Percentiles rank a stretch among this genome's conserved stretches.
phyloP scores from a whole-genome alignment of 1,284 basidiomycete genomes.

The Papiliotrema terrestris region DNA sequence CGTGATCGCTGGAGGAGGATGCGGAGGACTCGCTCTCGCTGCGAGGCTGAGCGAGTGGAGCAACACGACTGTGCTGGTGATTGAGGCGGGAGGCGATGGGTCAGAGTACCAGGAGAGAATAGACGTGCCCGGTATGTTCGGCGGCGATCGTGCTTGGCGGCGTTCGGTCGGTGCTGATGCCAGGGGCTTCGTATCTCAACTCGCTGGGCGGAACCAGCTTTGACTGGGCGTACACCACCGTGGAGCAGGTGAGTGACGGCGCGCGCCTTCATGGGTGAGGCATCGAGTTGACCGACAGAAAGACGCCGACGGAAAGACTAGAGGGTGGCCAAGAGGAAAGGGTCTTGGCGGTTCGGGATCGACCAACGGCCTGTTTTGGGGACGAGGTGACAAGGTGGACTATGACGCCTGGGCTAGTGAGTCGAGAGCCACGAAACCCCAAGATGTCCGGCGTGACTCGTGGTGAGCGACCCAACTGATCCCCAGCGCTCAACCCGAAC shows the following conservation, averaged over 20 bases:
- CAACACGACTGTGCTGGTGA: constrained; percentile 64
- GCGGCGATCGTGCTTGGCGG: background rate
- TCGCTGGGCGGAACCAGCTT: constrained; percentile 51
- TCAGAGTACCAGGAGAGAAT: constrained; percentile 51
- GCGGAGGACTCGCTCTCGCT: constrained; percentile 69
- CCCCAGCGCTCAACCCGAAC: constrained; percentile 41
- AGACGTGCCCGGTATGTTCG: constrained; percentile 50
- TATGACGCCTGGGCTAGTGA: constrained; percentile 51
- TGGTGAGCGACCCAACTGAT: no score
- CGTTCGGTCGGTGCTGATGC: background rate
- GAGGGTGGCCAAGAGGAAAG: constrained; percentile 62
- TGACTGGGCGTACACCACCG: constrained; percentile 64
- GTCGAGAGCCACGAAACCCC: no score
- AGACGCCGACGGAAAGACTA: constrained; percentile 21
- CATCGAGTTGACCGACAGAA: constrained; percentile 6
- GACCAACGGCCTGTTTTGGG: constrained; percentile 67
- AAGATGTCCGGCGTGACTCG: no score
- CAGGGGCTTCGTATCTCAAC: constrained; percentile 44
- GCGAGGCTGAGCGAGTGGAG: constrained; percentile 66
- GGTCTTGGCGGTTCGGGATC: constrained; percentile 66
- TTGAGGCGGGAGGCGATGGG: constrained; percentile 67
- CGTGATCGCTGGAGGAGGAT: constrained; percentile 57
- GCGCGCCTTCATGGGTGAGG: background rate
- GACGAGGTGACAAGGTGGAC: constrained; percentile 42
- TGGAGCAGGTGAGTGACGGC: constrained; percentile 49